Evolutionary conservation across 176 grass and related monocot genomes (phyloP), one percentile per base, ranked within the genome.

Genomic region (Saccharum officinarum): DNA sequence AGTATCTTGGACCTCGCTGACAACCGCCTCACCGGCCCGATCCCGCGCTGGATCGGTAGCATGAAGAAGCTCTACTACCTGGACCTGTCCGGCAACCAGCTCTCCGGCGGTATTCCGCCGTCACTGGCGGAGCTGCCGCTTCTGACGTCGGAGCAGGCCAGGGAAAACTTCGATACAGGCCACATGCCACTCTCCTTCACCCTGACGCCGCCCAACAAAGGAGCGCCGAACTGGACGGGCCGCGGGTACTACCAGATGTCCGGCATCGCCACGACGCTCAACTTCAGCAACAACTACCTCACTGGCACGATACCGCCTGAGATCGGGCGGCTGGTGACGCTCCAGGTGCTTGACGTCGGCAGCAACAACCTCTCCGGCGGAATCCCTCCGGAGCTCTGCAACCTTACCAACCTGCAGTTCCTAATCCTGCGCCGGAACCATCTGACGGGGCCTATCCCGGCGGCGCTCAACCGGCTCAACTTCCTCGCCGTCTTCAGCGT

Each of bases 51-150:
- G 86, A 68, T 92, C 37, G 87, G 87, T 18, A 6, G 18, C 45
- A 62, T 92, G 80, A 81, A 73, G 47, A 86, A 57, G 13, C 83
- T 92, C 3, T 89, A 83, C 71, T 92, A 92, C 54, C 12, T 92
- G 12, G 90, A 92, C 80, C 12, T 92, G 47, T 89, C 90, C 0
- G 61, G 22, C 10, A 92, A 92, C 79, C 49, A 44, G 5, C 67
- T 92, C 1, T 75, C 75, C 31, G 86, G 90, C 0, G 73, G 74
- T 61, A 73, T 92, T 10, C 83, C 90, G 36, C 73, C 68, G 47
- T 85, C 79, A 17, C 49, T 92, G 69, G 85, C 23, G 72, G 86
- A 71, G 44, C 67, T 92, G 59, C 86, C 10, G n/a, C 55, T 88
- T n/a, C 67, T 92, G 28, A 68, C 67, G 16, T 86, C 90, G 3